A percentile compares a stretch with the other conserved stretches of the same genome.
Evolutionary conservation across 805 yeast genomes (phyloP).

Genomic region (Candida sakaeoensis): DNA sequence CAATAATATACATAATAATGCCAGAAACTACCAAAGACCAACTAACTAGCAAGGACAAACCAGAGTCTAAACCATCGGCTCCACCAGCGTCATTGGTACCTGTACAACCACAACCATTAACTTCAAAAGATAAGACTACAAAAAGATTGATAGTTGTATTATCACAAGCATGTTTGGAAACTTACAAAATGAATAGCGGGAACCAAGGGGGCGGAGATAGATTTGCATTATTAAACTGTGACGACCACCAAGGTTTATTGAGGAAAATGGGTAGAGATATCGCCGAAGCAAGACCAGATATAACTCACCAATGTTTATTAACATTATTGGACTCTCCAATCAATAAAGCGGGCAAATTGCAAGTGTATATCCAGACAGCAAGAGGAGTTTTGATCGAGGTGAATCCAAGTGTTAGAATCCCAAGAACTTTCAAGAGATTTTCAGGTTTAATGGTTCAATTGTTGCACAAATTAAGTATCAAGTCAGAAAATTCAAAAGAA

Average conservation of each 20-base stretch:
- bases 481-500: constrained; percentile 94
- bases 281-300: constrained; percentile 98
- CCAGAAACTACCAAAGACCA: constrained; percentile 1
- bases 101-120: constrained; percentile 74
- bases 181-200: constrained; percentile 83
- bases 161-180: constrained; percentile 92
- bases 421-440: constrained; percentile 96
- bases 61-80: constrained; percentile 15
- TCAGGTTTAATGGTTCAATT: constrained; percentile 97
- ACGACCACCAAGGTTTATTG: constrained; percentile 94
- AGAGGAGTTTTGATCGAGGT: constrained; percentile 93
- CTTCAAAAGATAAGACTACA: constrained; percentile 81
- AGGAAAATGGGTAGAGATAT: constrained; percentile 97
- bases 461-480: constrained; percentile 84
- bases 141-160: constrained; percentile 91
- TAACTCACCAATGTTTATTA: constrained; percentile 94
- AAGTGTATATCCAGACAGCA: constrained; percentile 94
- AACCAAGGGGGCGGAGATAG: constrained; percentile 83
- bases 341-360: constrained; percentile 94
- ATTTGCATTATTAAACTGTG: constrained; percentile 91
- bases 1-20: background rate
- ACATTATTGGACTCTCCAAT: constrained; percentile 96
- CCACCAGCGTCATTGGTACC: constrained; percentile 76
- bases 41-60: background rate
- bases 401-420: constrained; percentile 94